These are phyloP conservation scores for Stipa capillata DNA, from an alignment of 176 grass and related monocot genomes.

Conservation along the genomic window DNA sequence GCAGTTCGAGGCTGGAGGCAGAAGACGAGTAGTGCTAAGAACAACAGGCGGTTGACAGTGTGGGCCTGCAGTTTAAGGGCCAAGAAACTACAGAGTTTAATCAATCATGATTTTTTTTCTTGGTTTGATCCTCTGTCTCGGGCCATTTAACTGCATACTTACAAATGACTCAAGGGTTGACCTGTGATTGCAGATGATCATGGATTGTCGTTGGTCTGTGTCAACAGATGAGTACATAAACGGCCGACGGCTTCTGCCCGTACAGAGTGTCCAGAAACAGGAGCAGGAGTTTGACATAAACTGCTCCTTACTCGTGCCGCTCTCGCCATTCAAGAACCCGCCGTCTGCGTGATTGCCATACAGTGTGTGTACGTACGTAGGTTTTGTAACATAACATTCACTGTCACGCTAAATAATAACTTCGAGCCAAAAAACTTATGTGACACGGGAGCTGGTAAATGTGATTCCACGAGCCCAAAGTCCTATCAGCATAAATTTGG, in stretches of 20 bases:
- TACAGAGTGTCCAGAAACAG: neutral
- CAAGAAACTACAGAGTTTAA: neutral
- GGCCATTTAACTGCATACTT: constrained; percentile 16
- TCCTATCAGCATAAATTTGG: too few relatives aligned
- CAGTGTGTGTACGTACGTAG: neutral
- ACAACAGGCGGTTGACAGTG: neutral
- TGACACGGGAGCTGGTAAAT: too few relatives aligned
- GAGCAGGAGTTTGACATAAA: neutral
- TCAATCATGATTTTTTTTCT: neutral
- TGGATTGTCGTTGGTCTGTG: neutral
- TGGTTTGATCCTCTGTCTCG: neutral
- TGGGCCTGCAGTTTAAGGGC: neutral
- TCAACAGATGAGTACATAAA: neutral
- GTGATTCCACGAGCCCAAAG: too few relatives aligned
- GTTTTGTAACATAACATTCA: neutral
- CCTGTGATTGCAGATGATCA: neutral
- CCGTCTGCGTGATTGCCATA: neutral
- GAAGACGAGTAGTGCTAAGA: neutral
- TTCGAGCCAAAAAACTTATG: neutral
- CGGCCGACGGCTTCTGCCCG: neutral
- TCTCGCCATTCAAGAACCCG: constrained; percentile 1
- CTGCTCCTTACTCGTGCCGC: neutral
- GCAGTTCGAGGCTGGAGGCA: constrained; percentile 1
- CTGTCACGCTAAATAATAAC: neutral
- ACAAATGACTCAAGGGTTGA: constrained; percentile 28